phyloP scores from a whole-genome alignment of 2,329 filamentous ascomycete species.

The Talaromyces sp. region DNA sequence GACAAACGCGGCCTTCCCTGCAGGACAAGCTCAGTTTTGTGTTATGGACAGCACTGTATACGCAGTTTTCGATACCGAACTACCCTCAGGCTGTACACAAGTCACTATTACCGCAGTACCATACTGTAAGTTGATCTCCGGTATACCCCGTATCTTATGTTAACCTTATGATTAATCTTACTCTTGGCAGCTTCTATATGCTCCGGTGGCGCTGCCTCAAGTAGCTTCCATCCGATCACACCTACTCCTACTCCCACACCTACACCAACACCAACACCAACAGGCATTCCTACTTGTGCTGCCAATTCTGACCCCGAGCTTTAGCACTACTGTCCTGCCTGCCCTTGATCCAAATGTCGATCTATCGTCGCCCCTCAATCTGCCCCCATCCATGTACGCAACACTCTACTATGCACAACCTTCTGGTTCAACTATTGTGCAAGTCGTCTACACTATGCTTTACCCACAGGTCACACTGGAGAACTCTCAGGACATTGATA shows the following conservation, averaged over 20 bases:
- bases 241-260: neutral
- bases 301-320: neutral
- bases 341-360: neutral
- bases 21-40: neutral
- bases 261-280: neutral
- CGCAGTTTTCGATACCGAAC: neutral
- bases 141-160: neutral
- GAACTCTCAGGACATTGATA: slow-evolving; percentile 1
- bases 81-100: neutral
- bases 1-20: neutral
- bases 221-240: neutral
- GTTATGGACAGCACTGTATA: neutral
- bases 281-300: neutral
- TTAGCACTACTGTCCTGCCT: neutral
- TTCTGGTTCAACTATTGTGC: neutral
- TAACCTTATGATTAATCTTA: neutral
- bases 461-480: neutral
- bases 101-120: neutral
- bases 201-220: neutral
- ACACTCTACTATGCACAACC: neutral
- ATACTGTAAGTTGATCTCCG: neutral
- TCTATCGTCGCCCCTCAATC: neutral
- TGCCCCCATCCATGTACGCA: neutral
- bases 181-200: neutral
- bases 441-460: slow-evolving; percentile 3